Percentiles rank a stretch among this genome's conserved stretches.
These are phyloP conservation scores for Penicillium antarcticum DNA, from an alignment of 495 filamentous ascomycete species.

Conservation along the genomic window DNA sequence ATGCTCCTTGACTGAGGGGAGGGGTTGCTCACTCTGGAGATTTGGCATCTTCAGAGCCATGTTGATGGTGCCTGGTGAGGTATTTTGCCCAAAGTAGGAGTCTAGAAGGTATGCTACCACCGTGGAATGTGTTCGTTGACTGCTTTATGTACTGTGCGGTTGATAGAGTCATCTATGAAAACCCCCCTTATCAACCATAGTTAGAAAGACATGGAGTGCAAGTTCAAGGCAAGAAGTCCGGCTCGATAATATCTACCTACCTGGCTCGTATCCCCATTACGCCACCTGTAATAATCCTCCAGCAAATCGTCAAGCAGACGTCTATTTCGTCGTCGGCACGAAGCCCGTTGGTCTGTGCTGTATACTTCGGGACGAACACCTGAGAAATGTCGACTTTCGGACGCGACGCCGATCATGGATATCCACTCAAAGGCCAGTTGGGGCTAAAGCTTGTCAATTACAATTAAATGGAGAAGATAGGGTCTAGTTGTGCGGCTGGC, in stretches of 20 bases:
- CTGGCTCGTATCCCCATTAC: background rate
- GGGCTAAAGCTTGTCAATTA: too few relatives aligned
- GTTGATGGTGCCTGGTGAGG: background rate
- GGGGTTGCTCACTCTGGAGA: background rate
- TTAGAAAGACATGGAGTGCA: background rate
- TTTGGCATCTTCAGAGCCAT: slow-evolving; percentile 12
- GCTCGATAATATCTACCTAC: background rate
- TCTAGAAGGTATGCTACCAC: too few relatives aligned
- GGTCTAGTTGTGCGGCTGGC: too few relatives aligned
- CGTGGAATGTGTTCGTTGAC: too few relatives aligned
- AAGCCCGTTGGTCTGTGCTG: slow-evolving; percentile 17
- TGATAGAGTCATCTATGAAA: too few relatives aligned
- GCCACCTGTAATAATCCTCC: background rate
- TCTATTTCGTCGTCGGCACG: slow-evolving; percentile 6
- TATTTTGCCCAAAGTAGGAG: too few relatives aligned
- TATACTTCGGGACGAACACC: slow-evolving; percentile 12
- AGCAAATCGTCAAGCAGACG: background rate
- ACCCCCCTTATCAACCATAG: too few relatives aligned
- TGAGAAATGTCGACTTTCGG: background rate
- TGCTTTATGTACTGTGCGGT: too few relatives aligned
- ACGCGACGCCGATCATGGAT: background rate
- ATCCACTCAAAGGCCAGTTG: background rate
- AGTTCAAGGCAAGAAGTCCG: slow-evolving; percentile 7
- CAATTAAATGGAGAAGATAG: too few relatives aligned
- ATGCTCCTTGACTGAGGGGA: slow-evolving; percentile 8